phyloP scores from a whole-genome alignment of 1,139 yeast species.

The Pichia sp. region DNA sequence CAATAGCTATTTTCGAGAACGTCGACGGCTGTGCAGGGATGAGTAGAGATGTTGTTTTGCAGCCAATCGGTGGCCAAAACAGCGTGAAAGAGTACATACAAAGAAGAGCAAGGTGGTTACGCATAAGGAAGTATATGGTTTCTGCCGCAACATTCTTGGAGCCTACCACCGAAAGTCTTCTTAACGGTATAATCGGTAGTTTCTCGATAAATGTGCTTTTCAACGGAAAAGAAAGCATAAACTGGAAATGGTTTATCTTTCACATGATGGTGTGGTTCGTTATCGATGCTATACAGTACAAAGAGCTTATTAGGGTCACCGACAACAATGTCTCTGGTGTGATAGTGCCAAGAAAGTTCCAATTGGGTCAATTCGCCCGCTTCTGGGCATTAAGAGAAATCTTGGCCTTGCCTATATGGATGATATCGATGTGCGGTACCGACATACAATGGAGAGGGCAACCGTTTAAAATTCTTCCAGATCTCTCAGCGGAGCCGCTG shows the following conservation, averaged over 20 bases:
- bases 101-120: slow-evolving; percentile 77
- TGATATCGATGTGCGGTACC: slow-evolving; percentile 73
- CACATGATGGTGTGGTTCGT: slow-evolving; percentile 63
- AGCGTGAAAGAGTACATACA: slow-evolving; percentile 54
- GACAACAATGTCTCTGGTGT: slow-evolving; percentile 6
- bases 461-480: slow-evolving; percentile 68
- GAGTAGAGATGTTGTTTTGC: slow-evolving; percentile 75
- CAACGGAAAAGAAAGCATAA: background rate
- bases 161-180: slow-evolving; percentile 77
- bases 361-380: slow-evolving; percentile 26
- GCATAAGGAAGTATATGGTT: slow-evolving; percentile 90
- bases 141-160: slow-evolving; percentile 77
- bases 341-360: slow-evolving; percentile 4
- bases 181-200: slow-evolving; percentile 66
- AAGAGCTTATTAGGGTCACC: slow-evolving; percentile 37
- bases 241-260: slow-evolving; percentile 38
- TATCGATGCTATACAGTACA: slow-evolving; percentile 60
- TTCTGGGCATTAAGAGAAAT: slow-evolving; percentile 68
- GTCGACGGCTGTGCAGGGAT: slow-evolving; percentile 69
- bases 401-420: slow-evolving; percentile 82
- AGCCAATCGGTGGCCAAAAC: slow-evolving; percentile 59
- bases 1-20: slow-evolving; percentile 73
- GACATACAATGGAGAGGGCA: slow-evolving; percentile 79
- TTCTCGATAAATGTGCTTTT: slow-evolving; percentile 52
- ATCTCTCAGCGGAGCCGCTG: slow-evolving; percentile 71